Base-by-base conservation (phyloP, 31 red algal species). In the Endocladia muricata region DNA sequence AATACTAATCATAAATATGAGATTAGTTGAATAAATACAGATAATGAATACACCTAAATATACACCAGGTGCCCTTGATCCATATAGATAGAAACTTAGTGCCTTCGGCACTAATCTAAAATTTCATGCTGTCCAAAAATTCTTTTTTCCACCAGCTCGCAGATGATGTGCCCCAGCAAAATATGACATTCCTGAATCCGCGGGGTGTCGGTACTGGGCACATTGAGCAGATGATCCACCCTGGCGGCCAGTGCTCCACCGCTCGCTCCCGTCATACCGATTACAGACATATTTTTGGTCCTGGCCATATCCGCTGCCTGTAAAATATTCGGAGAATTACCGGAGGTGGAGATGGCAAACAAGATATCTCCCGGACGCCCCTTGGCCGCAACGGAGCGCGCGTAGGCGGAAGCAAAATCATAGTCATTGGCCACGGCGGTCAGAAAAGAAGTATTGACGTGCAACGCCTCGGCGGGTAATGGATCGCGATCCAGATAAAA, bases 111-210 rank as follows among this genome's bases (percentile, higher is more conserved):
- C n/a, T n/a, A n/a, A n/a, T n/a, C n/a, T n/a, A n/a, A n/a, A n/a
- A n/a, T n/a, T n/a, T n/a, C n/a, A n/a, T n/a, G n/a, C n/a, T n/a
- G n/a, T n/a, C n/a, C n/a, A n/a, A n/a, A n/a, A n/a, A n/a, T n/a
- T n/a, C n/a, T n/a, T n/a, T n/a, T n/a, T n/a, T 80, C 76, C 19
- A 80, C 76, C 23, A 70, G 30, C 47, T 68, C 61, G 48, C 32
- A 40, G 37, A 80, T 30, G 30, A 41, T 29, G 48, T 80, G 76
- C n/a, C 29, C 38, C 32, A 68, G 29, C 25, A 67, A 37, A 17
- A 70, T 69, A 69, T 80, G 76, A 49, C 19, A 30, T 80, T 80
- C 76, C 55, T 80, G 76, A 44, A 80, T 80, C 28, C 76, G 76
- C 30, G 76, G 21, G 39, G 62, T 69, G 25, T 80, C 61, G n/a